phyloP scores from a whole-genome alignment of 345 rosid genomes.

The Populus tremula region DNA sequence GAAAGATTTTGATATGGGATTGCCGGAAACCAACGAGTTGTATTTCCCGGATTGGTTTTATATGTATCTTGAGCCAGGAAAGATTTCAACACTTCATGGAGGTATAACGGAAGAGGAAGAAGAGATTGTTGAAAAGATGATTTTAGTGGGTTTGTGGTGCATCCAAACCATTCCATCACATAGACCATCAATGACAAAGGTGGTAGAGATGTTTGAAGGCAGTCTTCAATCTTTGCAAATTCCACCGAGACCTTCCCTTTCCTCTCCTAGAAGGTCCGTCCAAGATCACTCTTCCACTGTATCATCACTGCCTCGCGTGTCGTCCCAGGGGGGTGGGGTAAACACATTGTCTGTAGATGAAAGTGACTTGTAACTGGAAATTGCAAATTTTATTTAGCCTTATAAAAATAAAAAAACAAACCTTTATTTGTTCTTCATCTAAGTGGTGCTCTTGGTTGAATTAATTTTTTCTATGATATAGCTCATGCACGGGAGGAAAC shows the following conservation, averaged over 20 bases:
- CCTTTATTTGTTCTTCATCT: too few relatives aligned
- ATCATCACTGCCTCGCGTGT: not conserved
- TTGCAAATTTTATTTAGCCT: too few relatives aligned
- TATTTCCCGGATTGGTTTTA: constrained; percentile 10
- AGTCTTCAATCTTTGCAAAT: constrained; percentile 13
- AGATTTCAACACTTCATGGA: not conserved
- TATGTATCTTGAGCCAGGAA: not conserved
- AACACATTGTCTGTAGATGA: not conserved
- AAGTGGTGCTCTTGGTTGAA: too few relatives aligned
- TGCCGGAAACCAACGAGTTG: not conserved
- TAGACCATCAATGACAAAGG: constrained; percentile 26
- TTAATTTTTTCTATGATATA: too few relatives aligned
- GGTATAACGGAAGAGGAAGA: constrained; percentile 3
- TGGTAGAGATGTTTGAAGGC: constrained; percentile 20
- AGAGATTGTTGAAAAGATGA: constrained; percentile 1
- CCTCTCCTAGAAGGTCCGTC: not conserved
- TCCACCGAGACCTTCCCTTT: constrained; percentile 12
- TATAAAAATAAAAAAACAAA: too few relatives aligned
- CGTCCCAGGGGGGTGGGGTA: not conserved
- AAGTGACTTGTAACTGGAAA: not conserved
- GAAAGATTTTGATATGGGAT: not conserved
- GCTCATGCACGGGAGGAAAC: too few relatives aligned
- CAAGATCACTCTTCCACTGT: not conserved
- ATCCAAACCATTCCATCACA: constrained; percentile 15
- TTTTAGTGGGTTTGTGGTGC: constrained; percentile 17